Conservation (phyloP, 1,284 basidiomycete species). For the Caloboletus firmus region DNA sequence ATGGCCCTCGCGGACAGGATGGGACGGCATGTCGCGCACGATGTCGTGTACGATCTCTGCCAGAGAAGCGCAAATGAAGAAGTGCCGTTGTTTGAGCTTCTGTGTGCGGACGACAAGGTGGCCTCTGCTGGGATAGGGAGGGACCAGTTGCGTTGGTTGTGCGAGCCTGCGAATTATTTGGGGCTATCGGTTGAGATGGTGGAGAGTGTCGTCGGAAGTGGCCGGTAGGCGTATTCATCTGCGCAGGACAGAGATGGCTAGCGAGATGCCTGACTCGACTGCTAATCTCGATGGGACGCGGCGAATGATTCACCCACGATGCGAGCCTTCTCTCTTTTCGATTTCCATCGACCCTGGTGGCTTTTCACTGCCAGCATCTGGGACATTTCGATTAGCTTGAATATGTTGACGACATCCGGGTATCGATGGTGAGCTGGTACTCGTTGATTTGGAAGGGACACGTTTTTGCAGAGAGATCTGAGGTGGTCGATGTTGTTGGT, state of each 20-base stretch:
- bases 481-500: neutral
- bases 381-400: neutral
- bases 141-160: slow-evolving; percentile 34
- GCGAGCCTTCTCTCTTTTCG: too few species aligned
- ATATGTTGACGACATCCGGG: neutral
- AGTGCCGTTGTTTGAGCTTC: slow-evolving; percentile 35
- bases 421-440: neutral
- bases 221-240: neutral
- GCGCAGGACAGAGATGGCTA: neutral
- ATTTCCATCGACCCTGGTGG: neutral
- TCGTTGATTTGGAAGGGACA: neutral
- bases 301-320: slow-evolving; percentile 9
- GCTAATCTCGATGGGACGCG: slow-evolving; percentile 7
- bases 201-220: slow-evolving; percentile 16
- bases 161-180: slow-evolving; percentile 41
- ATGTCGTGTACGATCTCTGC: slow-evolving; percentile 45
- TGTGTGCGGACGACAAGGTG: slow-evolving; percentile 34
- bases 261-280: neutral
- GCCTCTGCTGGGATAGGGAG: slow-evolving; percentile 26
- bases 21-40: slow-evolving; percentile 44
- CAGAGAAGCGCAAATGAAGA: slow-evolving; percentile 27
- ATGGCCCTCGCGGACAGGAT: slow-evolving; percentile 42
- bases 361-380: neutral
- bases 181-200: slow-evolving; percentile 43
- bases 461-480: neutral